A percentile compares a stretch with the other conserved stretches of the same genome.
Conservation (phyloP, 768 basidiomycete species). For the Tylopilus plumbeoviolaceoides region DNA sequence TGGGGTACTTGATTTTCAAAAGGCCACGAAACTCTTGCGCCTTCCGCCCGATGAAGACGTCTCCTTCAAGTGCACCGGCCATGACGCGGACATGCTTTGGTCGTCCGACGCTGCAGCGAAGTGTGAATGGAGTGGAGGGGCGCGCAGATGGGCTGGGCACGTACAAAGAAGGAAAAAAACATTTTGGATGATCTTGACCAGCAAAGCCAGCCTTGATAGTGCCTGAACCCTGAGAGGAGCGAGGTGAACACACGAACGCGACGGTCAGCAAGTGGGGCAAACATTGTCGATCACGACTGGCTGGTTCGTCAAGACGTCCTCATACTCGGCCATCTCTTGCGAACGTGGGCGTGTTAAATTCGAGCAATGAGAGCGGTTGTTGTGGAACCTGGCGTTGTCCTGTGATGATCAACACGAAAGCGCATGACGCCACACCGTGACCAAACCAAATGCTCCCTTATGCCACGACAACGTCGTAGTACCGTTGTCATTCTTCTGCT, state of each 20-base stretch:
- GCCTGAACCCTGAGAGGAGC: slow-evolving; percentile 78
- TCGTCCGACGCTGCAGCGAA: slow-evolving; percentile 71
- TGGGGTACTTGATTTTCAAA: slow-evolving; percentile 97
- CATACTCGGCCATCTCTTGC: slow-evolving; percentile 73
- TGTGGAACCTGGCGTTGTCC: not conserved
- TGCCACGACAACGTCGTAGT: slow-evolving; percentile 14
- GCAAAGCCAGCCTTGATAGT: slow-evolving; percentile 99
- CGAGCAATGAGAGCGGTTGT: slow-evolving; percentile 3
- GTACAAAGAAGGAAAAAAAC: slow-evolving; percentile 98
- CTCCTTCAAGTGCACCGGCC: slow-evolving; percentile 95
- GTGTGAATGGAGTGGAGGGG: slow-evolving; percentile 27
- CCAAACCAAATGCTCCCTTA: slow-evolving; percentile 8
- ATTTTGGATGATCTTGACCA: slow-evolving; percentile 98
- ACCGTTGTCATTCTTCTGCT: slow-evolving; percentile 16
- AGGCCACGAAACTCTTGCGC: slow-evolving; percentile 96
- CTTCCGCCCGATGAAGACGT: slow-evolving; percentile 91
- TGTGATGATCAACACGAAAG: slow-evolving; percentile 2
- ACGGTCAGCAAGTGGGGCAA: slow-evolving; percentile 29
- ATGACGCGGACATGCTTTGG: slow-evolving; percentile 98
- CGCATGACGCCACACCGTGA: slow-evolving; percentile 10
- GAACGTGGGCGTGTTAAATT: slow-evolving; percentile 9
- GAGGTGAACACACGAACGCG: slow-evolving; percentile 23
- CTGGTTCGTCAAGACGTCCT: slow-evolving; percentile 95
- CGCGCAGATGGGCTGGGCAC: slow-evolving; percentile 34
- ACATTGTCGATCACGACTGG: slow-evolving; percentile 99